A percentile compares a stretch with the other conserved stretches of the same genome.
Conservation (phyloP, 164 flowering plant genomes). For the Sedum album region DNA sequence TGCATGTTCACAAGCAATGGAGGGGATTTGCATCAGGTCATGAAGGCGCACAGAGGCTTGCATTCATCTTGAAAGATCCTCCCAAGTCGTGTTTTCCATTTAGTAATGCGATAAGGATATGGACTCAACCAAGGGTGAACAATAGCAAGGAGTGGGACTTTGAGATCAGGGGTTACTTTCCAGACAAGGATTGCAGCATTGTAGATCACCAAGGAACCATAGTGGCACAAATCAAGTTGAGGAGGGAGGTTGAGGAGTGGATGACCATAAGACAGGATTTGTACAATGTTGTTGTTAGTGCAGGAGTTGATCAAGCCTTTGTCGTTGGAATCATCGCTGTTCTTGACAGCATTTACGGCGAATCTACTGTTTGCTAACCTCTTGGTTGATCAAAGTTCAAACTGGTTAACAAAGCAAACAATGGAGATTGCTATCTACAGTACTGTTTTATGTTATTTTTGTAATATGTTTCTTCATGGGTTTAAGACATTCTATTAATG, state of each 20-base stretch:
- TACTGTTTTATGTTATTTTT: not conserved
- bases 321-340: slow-evolving; percentile 72
- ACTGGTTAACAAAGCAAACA: too few species aligned
- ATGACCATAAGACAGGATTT: slow-evolving; percentile 44
- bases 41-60: slow-evolving; percentile 41
- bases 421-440: too few species aligned
- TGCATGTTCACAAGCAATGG: slow-evolving; percentile 57
- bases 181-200: too few species aligned
- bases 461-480: not conserved
- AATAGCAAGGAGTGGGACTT: slow-evolving; percentile 40
- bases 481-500: not conserved
- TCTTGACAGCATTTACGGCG: too few species aligned
- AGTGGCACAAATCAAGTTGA: slow-evolving; percentile 58
- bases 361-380: slow-evolving; percentile 47
- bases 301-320: slow-evolving; percentile 79
- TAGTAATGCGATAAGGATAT: slow-evolving; percentile 30
- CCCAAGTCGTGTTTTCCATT: slow-evolving; percentile 32
- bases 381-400: not conserved
- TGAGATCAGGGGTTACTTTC: slow-evolving; percentile 58
- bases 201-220: slow-evolving; percentile 41
- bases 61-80: too few species aligned
- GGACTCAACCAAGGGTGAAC: slow-evolving; percentile 21
- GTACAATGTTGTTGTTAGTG: slow-evolving; percentile 56
- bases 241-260: too few species aligned
- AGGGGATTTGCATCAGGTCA: slow-evolving; percentile 45